Conservation (phyloP, 2,329 filamentous ascomycete genomes). For the Talaromyces sp. region DNA sequence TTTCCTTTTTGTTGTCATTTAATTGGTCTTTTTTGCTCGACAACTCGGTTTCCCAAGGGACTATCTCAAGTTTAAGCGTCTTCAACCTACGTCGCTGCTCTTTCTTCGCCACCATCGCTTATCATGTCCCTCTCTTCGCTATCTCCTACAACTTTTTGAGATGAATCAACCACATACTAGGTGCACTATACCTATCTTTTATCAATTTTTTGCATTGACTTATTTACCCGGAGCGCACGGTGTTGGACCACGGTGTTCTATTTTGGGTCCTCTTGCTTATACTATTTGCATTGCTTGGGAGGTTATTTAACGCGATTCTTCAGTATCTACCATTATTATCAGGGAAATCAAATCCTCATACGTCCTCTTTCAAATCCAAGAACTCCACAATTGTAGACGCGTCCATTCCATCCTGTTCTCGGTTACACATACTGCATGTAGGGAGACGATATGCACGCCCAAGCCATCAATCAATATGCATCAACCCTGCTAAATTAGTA, state of each 20-base stretch:
- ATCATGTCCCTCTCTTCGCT: neutral
- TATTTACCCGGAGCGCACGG: slow-evolving; percentile 24
- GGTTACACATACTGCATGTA: neutral
- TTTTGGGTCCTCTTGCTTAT: slow-evolving; percentile 2
- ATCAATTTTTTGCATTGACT: slow-evolving; percentile 20
- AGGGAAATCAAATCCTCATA: neutral
- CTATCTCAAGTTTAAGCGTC: neutral
- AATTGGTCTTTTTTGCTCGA: neutral
- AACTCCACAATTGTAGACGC: too few species aligned
- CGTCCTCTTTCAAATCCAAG: too few species aligned
- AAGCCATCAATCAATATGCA: neutral
- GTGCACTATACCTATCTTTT: slow-evolving; percentile 11
- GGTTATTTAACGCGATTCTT: neutral
- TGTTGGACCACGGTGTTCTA: slow-evolving; percentile 21
- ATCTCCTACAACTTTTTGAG: neutral
- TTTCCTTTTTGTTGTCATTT: slow-evolving; percentile 8
- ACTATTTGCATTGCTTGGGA: slow-evolving; percentile 7
- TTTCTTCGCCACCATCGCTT: neutral
- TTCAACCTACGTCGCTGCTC: neutral
- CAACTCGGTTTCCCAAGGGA: neutral
- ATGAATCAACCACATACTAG: neutral
- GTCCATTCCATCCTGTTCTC: neutral
- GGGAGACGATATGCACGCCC: neutral
- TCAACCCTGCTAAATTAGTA: neutral
- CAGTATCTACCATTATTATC: slow-evolving; percentile 1